These are phyloP conservation scores for Plasmodium gonderi DNA, from an alignment of 169 alveolate genomes.

Conservation along the genomic window DNA sequence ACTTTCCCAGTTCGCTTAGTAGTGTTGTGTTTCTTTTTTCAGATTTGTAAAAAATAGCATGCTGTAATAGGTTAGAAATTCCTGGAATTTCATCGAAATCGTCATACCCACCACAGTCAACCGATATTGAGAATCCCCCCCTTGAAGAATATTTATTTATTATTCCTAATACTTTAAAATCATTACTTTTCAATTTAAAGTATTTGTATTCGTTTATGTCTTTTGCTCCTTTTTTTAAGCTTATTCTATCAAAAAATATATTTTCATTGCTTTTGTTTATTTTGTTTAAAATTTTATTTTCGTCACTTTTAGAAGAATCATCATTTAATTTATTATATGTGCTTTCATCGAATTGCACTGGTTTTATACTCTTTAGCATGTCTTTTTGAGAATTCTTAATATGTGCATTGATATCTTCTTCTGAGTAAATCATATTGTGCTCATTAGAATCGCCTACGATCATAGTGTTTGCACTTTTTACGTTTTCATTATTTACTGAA, in stretches of 20 bases:
- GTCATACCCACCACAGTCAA: conserved; percentile 73
- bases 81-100: conserved; percentile 72
- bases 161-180: conserved; percentile 68
- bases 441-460: not conserved
- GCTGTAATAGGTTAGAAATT: conserved; percentile 63
- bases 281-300: conserved; percentile 6
- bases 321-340: conserved; percentile 11
- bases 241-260: conserved; percentile 31
- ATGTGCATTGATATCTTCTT: not conserved
- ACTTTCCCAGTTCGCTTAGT: conserved; percentile 53
- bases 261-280: conserved; percentile 22
- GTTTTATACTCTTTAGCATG: conserved; percentile 16
- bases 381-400: not conserved
- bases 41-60: conserved; percentile 60
- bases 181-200: conserved; percentile 70
- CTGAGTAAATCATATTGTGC: conserved; percentile 1
- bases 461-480: not conserved
- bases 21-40: conserved; percentile 71
- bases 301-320: conserved; percentile 2
- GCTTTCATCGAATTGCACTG: conserved; percentile 28
- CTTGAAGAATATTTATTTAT: conserved; percentile 67
- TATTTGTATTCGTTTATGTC: conserved; percentile 53
- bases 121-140: conserved; percentile 71
- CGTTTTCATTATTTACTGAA: conserved; percentile 2
- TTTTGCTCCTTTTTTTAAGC: conserved; percentile 44